Evolutionary conservation across 768 basidiomycete species (phyloP).

Genomic region (Pleurotus pulmonarius): DNA sequence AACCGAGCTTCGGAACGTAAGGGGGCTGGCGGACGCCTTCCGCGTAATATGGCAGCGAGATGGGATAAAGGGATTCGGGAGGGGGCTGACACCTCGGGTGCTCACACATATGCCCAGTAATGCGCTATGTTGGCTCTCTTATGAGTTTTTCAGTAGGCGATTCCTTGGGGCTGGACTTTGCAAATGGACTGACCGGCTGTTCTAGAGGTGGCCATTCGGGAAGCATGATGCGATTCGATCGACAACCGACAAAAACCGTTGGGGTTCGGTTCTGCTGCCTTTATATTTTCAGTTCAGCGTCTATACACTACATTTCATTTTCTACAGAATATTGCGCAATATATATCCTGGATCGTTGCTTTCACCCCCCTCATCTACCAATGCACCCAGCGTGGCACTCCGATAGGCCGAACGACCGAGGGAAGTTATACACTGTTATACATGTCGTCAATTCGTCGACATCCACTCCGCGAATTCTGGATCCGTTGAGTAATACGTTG

Average conservation of each 20-base stretch:
- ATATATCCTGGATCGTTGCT: too few relatives aligned
- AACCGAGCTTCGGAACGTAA: slow-evolving; percentile 74
- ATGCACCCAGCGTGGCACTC: too few relatives aligned
- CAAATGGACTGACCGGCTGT: slow-evolving; percentile 2
- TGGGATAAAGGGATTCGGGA: slow-evolving; percentile 78
- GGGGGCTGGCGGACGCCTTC: slow-evolving; percentile 86
- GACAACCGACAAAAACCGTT: not conserved
- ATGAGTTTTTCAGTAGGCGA: slow-evolving; percentile 95
- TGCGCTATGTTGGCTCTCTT: slow-evolving; percentile 95
- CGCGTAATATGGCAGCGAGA: slow-evolving; percentile 85
- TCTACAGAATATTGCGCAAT: too few relatives aligned
- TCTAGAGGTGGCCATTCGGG: slow-evolving; percentile 8
- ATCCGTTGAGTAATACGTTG: too few relatives aligned
- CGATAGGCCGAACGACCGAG: too few relatives aligned
- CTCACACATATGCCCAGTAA: slow-evolving; percentile 96
- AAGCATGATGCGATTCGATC: not conserved
- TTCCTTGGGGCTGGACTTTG: not conserved
- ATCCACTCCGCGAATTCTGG: too few relatives aligned
- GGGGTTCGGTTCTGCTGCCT: too few relatives aligned
- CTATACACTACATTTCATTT: too few relatives aligned
- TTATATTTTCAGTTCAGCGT: too few relatives aligned
- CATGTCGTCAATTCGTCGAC: too few relatives aligned
- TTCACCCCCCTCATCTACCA: too few relatives aligned
- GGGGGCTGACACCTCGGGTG: slow-evolving; percentile 89
- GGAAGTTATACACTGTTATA: too few relatives aligned